Evolutionary conservation across 768 basidiomycete species (phyloP), one percentile per base, ranked within the genome.

Genomic region (Lactarius vividus): DNA sequence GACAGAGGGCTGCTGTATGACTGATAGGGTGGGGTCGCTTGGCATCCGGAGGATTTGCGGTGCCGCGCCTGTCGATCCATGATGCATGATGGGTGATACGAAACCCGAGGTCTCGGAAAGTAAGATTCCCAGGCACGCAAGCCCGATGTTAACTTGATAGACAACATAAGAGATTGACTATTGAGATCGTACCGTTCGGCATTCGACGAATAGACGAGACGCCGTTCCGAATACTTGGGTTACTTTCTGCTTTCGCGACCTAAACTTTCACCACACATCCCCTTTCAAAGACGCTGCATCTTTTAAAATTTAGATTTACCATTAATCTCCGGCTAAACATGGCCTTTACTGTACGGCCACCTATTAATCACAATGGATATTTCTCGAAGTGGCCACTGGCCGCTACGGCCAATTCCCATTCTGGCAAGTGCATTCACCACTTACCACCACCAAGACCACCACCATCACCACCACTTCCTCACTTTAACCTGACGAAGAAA

Each of bases 141-240:
- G 37, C 16, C 35, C 9, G 42, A 53, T 40, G 28, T 53, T 40
- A 28, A 18, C 58, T 42, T 42, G 29, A 59, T 54, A 42, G 58
- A 33, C 35, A 35, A 44, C 33, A 33, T 11, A 29, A 42, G 52
- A 62, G 65, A 66, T 66, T 62, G 65, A 54, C 61, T 59, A 58
- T 58, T 52, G 35, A 56, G 52, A 58, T 64, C 63, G 57, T 42
- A 28, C 33, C 46, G 35, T 66, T 62, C 57, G 61, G 65, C 65
- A 62, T 61, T 62, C 46, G 16, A 66, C 64, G 64, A 46, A 61
- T 35, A 18, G 33, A 57, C 42, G 16, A 65, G 59, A 61, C 57
- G 59, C 63, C 57, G 56, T 35, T 42, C 31, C 55, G 35, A 42
- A 35, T 9, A 59, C 49, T 52, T 23, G 49, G 49, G 49, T 28